A percentile compares a stretch with the other conserved stretches of the same genome.
phyloP scores from a whole-genome alignment of 78 protist genomes.

The Emiliania huxleyi region DNA sequence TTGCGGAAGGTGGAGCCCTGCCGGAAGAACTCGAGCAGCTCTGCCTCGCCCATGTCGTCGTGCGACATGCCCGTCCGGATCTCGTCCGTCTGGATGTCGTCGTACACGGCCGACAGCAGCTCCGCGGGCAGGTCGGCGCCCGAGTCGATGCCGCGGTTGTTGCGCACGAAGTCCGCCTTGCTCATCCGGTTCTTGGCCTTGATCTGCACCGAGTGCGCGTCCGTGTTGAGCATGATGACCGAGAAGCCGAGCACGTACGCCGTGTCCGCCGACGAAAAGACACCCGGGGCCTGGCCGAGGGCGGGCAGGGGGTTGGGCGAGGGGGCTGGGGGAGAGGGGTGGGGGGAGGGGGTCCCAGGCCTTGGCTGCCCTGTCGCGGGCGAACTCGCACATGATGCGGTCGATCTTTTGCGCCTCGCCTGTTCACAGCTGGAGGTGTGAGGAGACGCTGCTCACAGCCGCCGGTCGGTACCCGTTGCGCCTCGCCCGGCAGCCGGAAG shows the following conservation, averaged over 20 bases:
- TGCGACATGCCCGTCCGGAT: slow-evolving; percentile 18
- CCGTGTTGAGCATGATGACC: slow-evolving; percentile 56
- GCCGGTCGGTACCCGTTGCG: no score
- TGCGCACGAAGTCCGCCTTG: slow-evolving; percentile 15
- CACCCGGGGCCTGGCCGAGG: slow-evolving; percentile 54
- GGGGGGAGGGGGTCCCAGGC: no score
- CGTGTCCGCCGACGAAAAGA: slow-evolving; percentile 42
- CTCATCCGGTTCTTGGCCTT: slow-evolving; percentile 27
- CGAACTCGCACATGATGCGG: slow-evolving; percentile 42
- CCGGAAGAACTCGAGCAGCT: background rate
- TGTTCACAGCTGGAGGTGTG: no score
- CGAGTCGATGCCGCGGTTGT: slow-evolving; percentile 39
- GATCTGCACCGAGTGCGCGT: slow-evolving; percentile 32
- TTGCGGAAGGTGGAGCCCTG: background rate
- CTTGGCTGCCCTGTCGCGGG: no score
- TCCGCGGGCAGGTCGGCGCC: background rate
- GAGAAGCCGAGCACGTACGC: slow-evolving; percentile 50
- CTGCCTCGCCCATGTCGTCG: background rate
- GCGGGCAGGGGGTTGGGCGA: no score
- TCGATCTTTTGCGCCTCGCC: slow-evolving; percentile 86
- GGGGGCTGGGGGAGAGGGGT: no score
- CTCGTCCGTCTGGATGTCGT: background rate
- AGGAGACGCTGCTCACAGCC: no score
- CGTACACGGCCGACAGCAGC: background rate
- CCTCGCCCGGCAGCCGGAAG: slow-evolving; percentile 56